These are phyloP conservation scores for Gossypium raimondii DNA, from an alignment of 345 rosid genomes.

Conservation along the genomic window DNA sequence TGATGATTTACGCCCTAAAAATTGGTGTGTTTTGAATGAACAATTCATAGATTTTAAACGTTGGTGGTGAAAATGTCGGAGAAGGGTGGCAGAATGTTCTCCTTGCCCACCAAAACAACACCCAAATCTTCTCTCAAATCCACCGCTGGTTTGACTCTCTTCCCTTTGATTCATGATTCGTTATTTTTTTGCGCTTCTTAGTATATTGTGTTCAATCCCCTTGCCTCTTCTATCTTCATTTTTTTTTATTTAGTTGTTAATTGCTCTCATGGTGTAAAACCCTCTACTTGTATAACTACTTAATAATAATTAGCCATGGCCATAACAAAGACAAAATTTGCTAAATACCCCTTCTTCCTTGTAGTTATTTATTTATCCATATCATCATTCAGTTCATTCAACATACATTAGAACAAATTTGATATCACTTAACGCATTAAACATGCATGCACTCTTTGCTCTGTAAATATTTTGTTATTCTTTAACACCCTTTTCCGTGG, in stretches of 20 bases:
- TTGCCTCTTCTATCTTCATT: not conserved
- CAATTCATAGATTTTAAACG: not conserved
- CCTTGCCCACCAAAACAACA: conserved; percentile 34
- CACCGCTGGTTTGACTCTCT: conserved; percentile 20
- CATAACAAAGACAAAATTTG: not conserved
- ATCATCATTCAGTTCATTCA: no score
- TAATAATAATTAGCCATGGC: not conserved
- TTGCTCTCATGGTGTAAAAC: not conserved
- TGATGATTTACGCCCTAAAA: not conserved
- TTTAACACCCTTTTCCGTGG: conserved; percentile 13
- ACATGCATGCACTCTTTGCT: not conserved
- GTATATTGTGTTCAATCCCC: not conserved
- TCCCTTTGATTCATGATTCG: not conserved
- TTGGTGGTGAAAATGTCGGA: conserved; percentile 36
- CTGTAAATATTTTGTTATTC: not conserved
- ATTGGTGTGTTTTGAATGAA: not conserved
- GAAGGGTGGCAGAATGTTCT: conserved; percentile 69
- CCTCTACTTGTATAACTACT: not conserved
- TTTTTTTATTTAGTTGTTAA: not conserved
- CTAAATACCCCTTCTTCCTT: not conserved
- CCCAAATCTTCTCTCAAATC: conserved; percentile 51
- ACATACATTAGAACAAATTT: not conserved
- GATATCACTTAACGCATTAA: not conserved
- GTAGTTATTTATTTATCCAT: no score
- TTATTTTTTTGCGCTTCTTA: not conserved